A percentile compares a stretch with the other conserved stretches of the same genome.
Conservation (phyloP, 2,329 filamentous ascomycete species). For the Xylariales sp. region DNA sequence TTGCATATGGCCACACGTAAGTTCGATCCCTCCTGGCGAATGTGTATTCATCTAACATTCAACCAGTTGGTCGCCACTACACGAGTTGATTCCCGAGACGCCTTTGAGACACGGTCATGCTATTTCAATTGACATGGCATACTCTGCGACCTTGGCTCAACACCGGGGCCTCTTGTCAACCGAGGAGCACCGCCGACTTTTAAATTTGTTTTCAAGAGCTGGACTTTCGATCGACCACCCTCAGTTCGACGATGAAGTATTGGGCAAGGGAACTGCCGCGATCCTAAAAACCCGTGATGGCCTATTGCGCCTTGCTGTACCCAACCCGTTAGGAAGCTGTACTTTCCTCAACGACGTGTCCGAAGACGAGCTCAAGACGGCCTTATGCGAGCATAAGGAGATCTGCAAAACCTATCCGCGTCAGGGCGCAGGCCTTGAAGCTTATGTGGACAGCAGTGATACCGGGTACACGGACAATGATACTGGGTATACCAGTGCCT, state of each 20-base stretch:
- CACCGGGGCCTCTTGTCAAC: conserved; percentile 55
- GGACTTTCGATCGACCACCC: conserved; percentile 69
- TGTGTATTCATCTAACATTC: neutral
- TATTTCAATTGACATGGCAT: conserved; percentile 73
- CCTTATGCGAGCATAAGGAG: conserved; percentile 59
- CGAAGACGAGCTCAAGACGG: conserved; percentile 55
- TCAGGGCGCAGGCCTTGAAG: conserved; percentile 61
- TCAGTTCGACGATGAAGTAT: conserved; percentile 60
- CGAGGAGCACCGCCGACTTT: conserved; percentile 55
- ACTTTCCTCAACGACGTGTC: conserved; percentile 65
- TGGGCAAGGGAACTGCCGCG: conserved; percentile 61
- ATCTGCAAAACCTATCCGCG: conserved; percentile 59
- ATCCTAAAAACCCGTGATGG: conserved; percentile 70
- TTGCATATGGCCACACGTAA: conserved; percentile 68
- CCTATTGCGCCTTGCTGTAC: conserved; percentile 62
- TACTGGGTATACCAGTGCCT: conserved; percentile 35
- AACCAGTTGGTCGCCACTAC: conserved; percentile 58
- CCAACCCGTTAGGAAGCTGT: conserved; percentile 62
- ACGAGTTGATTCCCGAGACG: conserved; percentile 64
- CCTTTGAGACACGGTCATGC: conserved; percentile 69
- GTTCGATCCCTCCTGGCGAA: conserved; percentile 22
- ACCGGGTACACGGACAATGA: conserved; percentile 51
- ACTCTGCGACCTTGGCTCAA: conserved; percentile 64
- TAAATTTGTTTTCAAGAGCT: conserved; percentile 65
- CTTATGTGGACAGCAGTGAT: conserved; percentile 64